Base-by-base conservation (phyloP, 495 filamentous ascomycete species). In the Podospora sp. region DNA sequence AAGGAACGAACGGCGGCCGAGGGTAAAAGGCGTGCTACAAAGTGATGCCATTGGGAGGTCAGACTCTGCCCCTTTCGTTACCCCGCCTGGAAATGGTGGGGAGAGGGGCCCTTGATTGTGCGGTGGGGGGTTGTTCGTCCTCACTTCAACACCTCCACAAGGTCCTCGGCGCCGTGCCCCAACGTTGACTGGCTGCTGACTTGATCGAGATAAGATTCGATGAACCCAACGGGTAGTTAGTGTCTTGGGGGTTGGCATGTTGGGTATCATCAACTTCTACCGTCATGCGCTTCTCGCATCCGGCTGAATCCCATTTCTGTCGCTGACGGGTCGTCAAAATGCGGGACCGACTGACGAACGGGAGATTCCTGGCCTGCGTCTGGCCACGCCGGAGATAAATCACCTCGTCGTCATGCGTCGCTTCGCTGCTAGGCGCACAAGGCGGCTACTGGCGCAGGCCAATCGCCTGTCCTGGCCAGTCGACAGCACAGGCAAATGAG, bases 401-500 rank as follows among this genome's bases (percentile, higher is more conserved):
- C 57, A 46, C 62, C 65, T 64, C 60, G 66, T 69, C 55, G 67
- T 69, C 67, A 69, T 73, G 72, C 67, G 63, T 55, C 33, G 60
- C 29, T 63, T 52, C 24, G 24, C 57, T 65, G 22, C 53, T 63
- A 51, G 63, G 68, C 68, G 71, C 67, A 74, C 66, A 73, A 65
- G 71, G 69, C 71, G 73, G 71, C 69, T 72, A 63, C 67, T 73
- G 64, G 67, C 33, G 61, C 71, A 71, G 62, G 62, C 65, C 69
- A 72, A 76, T 74, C 65, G 51, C 26, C 53, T 62, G 22, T 63
- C 61, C 16, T 24, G 60, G 68, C 62, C 68, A 63, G 65, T 67
- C 69, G 66, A 68, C 68, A 64, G 29, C 29, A 57, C 49, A 64
- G 52, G 26, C 20, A 56, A 49, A 66, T 63, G 63, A 67, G 67